These are phyloP conservation scores for Talaromyces sp. DNA, from an alignment of 2,329 filamentous ascomycete species.

Conservation along the genomic window DNA sequence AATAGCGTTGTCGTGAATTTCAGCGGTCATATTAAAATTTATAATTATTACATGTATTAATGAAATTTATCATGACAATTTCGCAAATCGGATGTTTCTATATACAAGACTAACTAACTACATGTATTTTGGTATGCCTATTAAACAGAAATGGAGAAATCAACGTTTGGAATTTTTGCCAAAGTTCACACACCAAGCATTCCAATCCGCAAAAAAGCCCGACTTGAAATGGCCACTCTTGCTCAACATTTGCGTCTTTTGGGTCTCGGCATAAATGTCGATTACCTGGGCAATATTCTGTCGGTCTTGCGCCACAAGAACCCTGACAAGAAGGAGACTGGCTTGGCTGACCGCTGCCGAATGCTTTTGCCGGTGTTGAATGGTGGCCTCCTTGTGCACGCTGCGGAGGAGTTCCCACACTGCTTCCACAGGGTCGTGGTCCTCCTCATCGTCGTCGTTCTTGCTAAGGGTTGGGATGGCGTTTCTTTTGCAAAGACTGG, in stretches of 20 bases:
- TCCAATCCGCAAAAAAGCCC: constrained; percentile 65
- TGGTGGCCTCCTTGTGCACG: constrained; percentile 60
- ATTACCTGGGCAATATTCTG: constrained; percentile 51
- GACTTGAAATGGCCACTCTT: constrained; percentile 56
- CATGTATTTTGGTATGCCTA: neutral
- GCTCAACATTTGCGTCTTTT: constrained; percentile 53
- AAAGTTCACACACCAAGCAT: constrained; percentile 60
- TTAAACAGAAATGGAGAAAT: neutral
- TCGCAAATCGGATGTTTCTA: constrained; percentile 20
- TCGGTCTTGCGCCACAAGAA: constrained; percentile 42
- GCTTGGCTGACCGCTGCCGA: constrained; percentile 64
- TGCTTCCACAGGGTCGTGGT: constrained; percentile 23
- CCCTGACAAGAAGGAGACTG: constrained; percentile 40
- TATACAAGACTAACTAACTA: neutral
- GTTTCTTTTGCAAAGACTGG: constrained; percentile 55
- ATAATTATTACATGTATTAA: neutral
- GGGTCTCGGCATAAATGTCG: constrained; percentile 58
- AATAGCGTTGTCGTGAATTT: constrained; percentile 7
- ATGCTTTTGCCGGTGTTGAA: constrained; percentile 59
- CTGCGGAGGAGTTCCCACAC: constrained; percentile 55
- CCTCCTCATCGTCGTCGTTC: neutral
- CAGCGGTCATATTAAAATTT: no score
- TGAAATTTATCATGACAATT: neutral
- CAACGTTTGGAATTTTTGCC: constrained; percentile 36
- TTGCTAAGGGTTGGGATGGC: constrained; percentile 34